Conservation (phyloP, 176 grass and related monocot species). For the Zoysia japonica region DNA sequence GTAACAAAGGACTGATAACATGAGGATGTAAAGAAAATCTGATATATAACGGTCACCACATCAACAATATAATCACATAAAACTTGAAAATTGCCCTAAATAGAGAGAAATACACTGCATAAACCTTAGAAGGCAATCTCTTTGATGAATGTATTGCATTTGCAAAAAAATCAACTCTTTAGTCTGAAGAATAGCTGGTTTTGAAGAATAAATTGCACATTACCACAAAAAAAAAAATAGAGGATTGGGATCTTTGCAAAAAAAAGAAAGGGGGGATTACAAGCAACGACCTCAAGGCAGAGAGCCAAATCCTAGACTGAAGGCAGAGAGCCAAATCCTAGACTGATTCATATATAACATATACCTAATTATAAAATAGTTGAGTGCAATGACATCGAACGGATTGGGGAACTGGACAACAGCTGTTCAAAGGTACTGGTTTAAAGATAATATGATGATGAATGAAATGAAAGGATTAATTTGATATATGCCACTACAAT, state of each 20-base stretch:
- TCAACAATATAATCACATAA: not conserved
- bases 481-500: too few relatives aligned
- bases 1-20: conserved; percentile 4
- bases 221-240: not conserved
- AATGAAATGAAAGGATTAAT: too few relatives aligned
- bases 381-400: not conserved
- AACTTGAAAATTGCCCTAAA: not conserved
- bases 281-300: not conserved
- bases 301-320: not conserved
- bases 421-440: not conserved
- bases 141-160: not conserved
- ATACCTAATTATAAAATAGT: not conserved
- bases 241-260: not conserved
- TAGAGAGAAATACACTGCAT: not conserved
- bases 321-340: not conserved
- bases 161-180: too few relatives aligned
- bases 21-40: not conserved
- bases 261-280: too few relatives aligned
- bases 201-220: not conserved
- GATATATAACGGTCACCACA: not conserved
- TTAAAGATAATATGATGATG: not conserved
- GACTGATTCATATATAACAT: not conserved
- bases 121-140: not conserved
- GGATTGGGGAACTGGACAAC: not conserved
- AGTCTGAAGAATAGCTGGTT: not conserved